Conservation (phyloP, 768 basidiomycete species). For the Holtermanniella nyarrowii region DNA sequence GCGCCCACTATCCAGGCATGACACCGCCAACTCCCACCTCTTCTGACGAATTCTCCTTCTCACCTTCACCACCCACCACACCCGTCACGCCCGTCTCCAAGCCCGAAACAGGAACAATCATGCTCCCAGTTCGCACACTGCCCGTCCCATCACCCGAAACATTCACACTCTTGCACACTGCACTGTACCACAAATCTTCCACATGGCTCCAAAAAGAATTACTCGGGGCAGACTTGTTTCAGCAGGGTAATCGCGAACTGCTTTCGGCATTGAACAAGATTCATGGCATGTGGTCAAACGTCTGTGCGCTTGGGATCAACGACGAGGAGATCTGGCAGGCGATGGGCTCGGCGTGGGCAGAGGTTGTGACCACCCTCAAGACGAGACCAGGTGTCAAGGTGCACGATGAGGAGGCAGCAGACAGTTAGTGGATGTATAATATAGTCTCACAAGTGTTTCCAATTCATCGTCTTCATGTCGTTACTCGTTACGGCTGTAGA, state of each 20-base stretch:
- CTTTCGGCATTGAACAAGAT: constrained; percentile 4
- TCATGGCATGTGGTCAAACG: constrained; percentile 15
- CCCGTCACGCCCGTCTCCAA: not conserved
- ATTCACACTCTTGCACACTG: constrained; percentile 8
- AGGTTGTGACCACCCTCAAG: not conserved
- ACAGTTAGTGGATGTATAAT: too few relatives aligned
- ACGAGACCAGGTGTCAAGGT: not conserved
- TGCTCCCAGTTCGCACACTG: constrained; percentile 5
- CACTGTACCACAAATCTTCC: constrained; percentile 1
- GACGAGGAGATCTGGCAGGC: not conserved
- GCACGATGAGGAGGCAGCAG: not conserved
- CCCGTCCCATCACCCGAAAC: constrained; percentile 11
- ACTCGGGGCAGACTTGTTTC: not conserved
- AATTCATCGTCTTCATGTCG: not conserved
- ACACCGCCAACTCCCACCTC: not conserved
- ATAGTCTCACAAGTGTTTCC: too few relatives aligned
- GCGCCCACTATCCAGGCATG: constrained; percentile 8
- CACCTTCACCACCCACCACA: not conserved
- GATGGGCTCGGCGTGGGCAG: not conserved
- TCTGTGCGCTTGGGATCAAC: constrained; percentile 7
- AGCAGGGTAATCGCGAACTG: constrained; percentile 4
- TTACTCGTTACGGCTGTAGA: constrained; percentile 14
- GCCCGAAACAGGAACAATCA: not conserved
- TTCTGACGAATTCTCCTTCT: not conserved
- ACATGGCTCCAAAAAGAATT: not conserved